A percentile compares a stretch with the other conserved stretches of the same genome.
phyloP scores from a whole-genome alignment of 2,329 filamentous ascomycete species.

The Sporothrix pallida region DNA sequence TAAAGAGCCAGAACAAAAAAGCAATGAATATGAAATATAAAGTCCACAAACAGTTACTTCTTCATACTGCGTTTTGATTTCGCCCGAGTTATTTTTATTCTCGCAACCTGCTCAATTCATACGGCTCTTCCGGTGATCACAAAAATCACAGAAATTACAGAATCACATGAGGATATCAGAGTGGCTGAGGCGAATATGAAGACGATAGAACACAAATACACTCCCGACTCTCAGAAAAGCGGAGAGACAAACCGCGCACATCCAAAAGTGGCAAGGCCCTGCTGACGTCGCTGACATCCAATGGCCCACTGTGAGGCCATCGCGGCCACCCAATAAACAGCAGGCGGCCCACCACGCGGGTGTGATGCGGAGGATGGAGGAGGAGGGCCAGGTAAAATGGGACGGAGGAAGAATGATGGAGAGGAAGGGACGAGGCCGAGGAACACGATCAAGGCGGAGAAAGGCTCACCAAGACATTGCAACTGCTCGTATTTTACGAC shows the following conservation, averaged over 20 bases:
- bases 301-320: background rate
- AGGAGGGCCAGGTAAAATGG: background rate
- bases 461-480: background rate
- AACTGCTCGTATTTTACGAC: background rate
- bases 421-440: background rate
- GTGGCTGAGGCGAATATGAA: background rate
- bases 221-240: background rate
- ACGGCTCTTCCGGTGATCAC: background rate
- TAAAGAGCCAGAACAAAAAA: no score
- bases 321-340: background rate
- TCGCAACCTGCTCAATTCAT: background rate
- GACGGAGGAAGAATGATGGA: background rate
- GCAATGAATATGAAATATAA: no score
- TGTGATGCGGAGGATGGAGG: constrained; percentile 10
- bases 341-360: constrained; percentile 3
- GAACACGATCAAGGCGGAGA: background rate
- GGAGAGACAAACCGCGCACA: constrained; percentile 14
- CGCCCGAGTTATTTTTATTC: background rate
- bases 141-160: background rate
- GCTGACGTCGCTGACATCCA: constrained; percentile 4
- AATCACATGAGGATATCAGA: background rate
- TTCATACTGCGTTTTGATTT: no score
- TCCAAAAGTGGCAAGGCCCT: constrained; percentile 15
- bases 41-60: no score
- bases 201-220: background rate